These are phyloP conservation scores for Purshia tridentata DNA, from an alignment of 306 rosid genomes.

Conservation along the genomic window DNA sequence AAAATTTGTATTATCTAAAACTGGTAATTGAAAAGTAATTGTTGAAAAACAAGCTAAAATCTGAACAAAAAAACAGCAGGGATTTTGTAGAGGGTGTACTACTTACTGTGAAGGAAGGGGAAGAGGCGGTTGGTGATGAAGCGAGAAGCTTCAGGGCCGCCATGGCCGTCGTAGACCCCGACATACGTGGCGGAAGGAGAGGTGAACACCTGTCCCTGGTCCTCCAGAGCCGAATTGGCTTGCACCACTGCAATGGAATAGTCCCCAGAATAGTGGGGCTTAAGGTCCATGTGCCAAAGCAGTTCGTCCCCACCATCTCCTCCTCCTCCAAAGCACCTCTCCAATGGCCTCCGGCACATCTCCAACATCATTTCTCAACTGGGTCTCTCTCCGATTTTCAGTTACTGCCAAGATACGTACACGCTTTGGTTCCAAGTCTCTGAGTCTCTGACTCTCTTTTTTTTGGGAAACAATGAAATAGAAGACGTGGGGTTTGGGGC, in stretches of 20 bases:
- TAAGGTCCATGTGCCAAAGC: constrained; percentile 81
- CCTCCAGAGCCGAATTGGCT: constrained; percentile 82
- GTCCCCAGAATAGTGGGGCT: constrained; percentile 87
- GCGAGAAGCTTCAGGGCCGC: constrained; percentile 71
- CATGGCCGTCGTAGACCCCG: constrained; percentile 76
- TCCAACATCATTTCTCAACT: constrained; percentile 54
- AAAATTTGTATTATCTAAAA: neutral
- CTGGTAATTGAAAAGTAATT: neutral
- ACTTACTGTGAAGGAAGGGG: constrained; percentile 50
- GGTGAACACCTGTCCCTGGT: constrained; percentile 85
- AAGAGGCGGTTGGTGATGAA: constrained; percentile 53
- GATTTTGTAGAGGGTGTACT: neutral
- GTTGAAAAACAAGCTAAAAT: neutral
- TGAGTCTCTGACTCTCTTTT: neutral
- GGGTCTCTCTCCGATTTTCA: constrained; percentile 8
- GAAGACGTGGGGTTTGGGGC: constrained; percentile 27
- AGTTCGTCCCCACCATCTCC: constrained; percentile 54
- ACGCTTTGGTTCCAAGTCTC: neutral
- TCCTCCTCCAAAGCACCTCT: constrained; percentile 52
- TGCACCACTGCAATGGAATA: constrained; percentile 93
- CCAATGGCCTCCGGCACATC: constrained; percentile 48
- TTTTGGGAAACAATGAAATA: neutral
- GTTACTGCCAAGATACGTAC: neutral
- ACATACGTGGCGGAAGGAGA: constrained; percentile 73
- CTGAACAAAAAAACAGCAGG: neutral